Base-by-base conservation (phyloP, 2,329 filamentous ascomycete species). In the Diplodia scrobiculata region DNA sequence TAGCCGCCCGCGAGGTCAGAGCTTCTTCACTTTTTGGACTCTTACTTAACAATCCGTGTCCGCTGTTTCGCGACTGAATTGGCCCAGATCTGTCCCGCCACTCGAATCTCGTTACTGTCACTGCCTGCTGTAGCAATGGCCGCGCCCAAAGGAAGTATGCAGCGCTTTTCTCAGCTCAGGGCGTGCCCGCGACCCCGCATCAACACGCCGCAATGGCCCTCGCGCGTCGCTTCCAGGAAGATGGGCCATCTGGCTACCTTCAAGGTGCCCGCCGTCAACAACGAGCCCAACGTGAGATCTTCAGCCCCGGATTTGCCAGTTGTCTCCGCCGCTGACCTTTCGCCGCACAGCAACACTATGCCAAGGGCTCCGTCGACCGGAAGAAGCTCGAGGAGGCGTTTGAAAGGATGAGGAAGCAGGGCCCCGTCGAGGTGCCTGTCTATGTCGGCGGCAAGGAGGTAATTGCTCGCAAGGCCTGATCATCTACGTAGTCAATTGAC, bases 221-320 rank as follows among this genome's bases (percentile, higher is more conserved):
- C 52, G 14, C 52, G 48, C 53, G 10, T 19, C 19, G 29, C 51
- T n/a, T 21, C 47, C n/a, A 66, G 76, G 70, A 71, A 73, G 65
- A 72, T 75, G 68, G 79, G 88, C 66, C 89, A 87, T 7, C 83
- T 96, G 69, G 93, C 92, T 59, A 84, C 87, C 68, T 98, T 97
- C 85, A 94, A 91, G 82, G 86, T 93, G 62, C 95, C 95, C 59
- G 88, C 88, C 69, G 87, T 97, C 72, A 83, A 86, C 76, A 99
- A 99, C 77, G 95, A 99, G 82, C 92, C 92, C n/a, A 99, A 97
- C 77, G 93, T 97, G 79, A 78, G 91, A 65, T 41, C 7, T 9
- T 13, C 32, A 9, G 11, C 19, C 21, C 34, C 9, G 21, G 2
- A 2, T 6, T 47, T 7, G 48, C 32, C 32, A 21, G 32, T 41